These are phyloP conservation scores for Aspergillus incahuasiensis DNA, from an alignment of 495 filamentous ascomycete species.

Conservation along the genomic window DNA sequence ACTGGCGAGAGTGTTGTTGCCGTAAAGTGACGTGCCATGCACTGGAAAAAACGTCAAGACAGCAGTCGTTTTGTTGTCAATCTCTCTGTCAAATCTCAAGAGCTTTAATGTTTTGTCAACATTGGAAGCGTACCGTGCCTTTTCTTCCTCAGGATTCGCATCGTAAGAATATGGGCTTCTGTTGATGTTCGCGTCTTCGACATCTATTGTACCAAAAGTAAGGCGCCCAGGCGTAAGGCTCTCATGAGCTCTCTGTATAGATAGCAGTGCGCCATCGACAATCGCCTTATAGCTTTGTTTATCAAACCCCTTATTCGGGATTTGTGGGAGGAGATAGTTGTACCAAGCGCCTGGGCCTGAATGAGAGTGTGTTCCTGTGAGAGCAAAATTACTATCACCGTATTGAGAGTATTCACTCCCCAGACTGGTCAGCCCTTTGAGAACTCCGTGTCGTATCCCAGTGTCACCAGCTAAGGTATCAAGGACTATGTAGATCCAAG, in stretches of 20 bases:
- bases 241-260: conserved; percentile 78
- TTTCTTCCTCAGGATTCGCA: conserved; percentile 77
- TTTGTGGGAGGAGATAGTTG: conserved; percentile 93
- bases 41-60: conserved; percentile 91
- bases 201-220: conserved; percentile 65
- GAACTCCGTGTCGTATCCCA: conserved; percentile 78
- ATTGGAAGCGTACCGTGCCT: conserved; percentile 64
- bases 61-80: conserved; percentile 69
- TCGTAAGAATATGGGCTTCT: conserved; percentile 89
- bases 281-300: conserved; percentile 86
- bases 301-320: conserved; percentile 86
- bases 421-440: conserved; percentile 62
- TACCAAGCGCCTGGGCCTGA: conserved; percentile 91
- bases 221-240: conserved; percentile 67
- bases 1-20: conserved; percentile 87
- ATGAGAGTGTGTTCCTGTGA: conserved; percentile 93
- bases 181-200: conserved; percentile 83
- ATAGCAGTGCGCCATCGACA: conserved; percentile 77
- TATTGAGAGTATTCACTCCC: conserved; percentile 71
- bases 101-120: conserved; percentile 87
- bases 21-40: conserved; percentile 86
- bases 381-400: conserved; percentile 76
- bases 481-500: conserved; percentile 84
- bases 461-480: conserved; percentile 91
- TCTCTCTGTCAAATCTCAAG: conserved; percentile 69